A percentile compares a stretch with the other conserved stretches of the same genome.
phyloP scores from a whole-genome alignment of 768 basidiomycete species.

The Trametes maxima region DNA sequence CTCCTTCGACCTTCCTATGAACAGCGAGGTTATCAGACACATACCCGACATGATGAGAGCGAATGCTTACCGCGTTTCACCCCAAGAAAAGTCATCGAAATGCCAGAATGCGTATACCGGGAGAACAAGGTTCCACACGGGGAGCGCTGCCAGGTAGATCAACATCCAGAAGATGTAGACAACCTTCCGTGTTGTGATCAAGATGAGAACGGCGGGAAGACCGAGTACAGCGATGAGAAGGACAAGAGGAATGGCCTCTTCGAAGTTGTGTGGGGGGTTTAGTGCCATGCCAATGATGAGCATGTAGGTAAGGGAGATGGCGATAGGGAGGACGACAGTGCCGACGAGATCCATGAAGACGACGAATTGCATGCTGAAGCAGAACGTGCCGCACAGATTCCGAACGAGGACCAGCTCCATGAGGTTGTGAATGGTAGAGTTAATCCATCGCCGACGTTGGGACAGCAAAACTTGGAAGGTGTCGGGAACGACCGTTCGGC shows the following conservation, averaged over 20 bases:
- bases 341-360: constrained; percentile 96
- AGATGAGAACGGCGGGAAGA: constrained; percentile 87
- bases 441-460: constrained; percentile 98
- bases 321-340: constrained; percentile 91
- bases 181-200: constrained; percentile 92
- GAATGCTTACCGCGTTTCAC: constrained; percentile 83
- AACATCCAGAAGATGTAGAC: constrained; percentile 99
- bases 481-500: constrained; percentile 95
- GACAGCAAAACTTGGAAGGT: constrained; percentile 92
- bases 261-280: constrained; percentile 79
- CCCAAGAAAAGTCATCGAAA: constrained; percentile 99
- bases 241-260: constrained; percentile 92
- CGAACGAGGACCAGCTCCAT: constrained; percentile 98
- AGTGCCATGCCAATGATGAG: constrained; percentile 83
- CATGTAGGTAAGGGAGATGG: constrained; percentile 87
- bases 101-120: constrained; percentile 99
- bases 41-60: constrained; percentile 14
- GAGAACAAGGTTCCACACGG: constrained; percentile 94
- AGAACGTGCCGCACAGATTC: constrained; percentile 98
- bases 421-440: constrained; percentile 98
- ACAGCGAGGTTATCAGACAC: background rate
- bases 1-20: constrained; percentile 91
- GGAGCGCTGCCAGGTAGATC: constrained; percentile 88
- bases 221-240: constrained; percentile 90
- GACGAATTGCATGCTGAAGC: constrained; percentile 99